A percentile compares a stretch with the other conserved stretches of the same genome.
These are phyloP conservation scores for Phialocephala subalpina DNA, from an alignment of 2,329 filamentous ascomycete species.

Conservation along the genomic window DNA sequence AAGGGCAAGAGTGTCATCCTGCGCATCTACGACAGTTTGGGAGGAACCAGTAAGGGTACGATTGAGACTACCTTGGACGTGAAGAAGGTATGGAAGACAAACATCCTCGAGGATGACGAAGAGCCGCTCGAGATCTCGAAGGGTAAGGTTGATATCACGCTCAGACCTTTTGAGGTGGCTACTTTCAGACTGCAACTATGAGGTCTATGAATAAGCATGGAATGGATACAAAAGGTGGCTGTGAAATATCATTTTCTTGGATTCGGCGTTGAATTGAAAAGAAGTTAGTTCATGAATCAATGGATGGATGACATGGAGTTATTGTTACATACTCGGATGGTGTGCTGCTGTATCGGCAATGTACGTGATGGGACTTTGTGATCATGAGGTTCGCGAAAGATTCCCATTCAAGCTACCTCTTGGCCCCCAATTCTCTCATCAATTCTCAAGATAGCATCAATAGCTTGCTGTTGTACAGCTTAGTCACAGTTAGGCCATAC, in stretches of 20 bases:
- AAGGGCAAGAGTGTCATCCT: slow-evolving; percentile 83
- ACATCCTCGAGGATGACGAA: slow-evolving; percentile 87
- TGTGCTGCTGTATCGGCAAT: not conserved
- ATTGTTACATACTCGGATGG: not conserved
- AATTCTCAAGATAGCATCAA: not conserved
- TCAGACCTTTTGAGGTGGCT: slow-evolving; percentile 86
- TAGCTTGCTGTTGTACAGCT: not conserved
- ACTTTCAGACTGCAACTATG: slow-evolving; percentile 74
- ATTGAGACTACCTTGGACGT: slow-evolving; percentile 74
- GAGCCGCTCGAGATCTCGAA: slow-evolving; percentile 63
- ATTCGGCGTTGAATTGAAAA: slow-evolving; percentile 1
- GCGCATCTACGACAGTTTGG: slow-evolving; percentile 87
- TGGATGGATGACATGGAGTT: not conserved
- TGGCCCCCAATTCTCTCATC: not conserved
- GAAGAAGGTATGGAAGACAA: slow-evolving; percentile 81
- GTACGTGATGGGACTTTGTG: not conserved
- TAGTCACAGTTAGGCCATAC: slow-evolving; percentile 1
- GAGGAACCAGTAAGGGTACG: slow-evolving; percentile 77
- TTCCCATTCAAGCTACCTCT: not conserved
- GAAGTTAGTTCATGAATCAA: slow-evolving; percentile 1
- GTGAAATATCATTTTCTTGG: slow-evolving; percentile 2
- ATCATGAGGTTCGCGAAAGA: not conserved
- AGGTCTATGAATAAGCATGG: slow-evolving; percentile 3
- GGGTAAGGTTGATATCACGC: slow-evolving; percentile 65
- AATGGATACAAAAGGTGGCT: not conserved